Base-by-base conservation (phyloP, 257 asterid species). In the Solanum gracilifrons region DNA sequence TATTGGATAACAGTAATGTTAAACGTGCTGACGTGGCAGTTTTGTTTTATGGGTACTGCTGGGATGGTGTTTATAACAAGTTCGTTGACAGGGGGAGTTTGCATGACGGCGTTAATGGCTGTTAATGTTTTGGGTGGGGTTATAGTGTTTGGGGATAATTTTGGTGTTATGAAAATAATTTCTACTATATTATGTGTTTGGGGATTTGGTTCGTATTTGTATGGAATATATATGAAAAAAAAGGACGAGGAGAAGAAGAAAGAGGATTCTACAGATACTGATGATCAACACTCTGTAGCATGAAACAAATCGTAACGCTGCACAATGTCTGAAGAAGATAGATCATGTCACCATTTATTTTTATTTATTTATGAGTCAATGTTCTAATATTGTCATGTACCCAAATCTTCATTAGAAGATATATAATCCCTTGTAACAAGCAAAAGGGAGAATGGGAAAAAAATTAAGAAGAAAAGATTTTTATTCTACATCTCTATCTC, bases 41-140 rank as follows among this genome's bases (percentile, higher is more conserved):
- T 95, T 4, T 88, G 93, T 83, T 95, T 95, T 89, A 33, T 95
- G 93, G 97, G 98, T 18, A 95, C 96, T 1, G 97, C 98, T 2
- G 98, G 96, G 3, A 91, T 95, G 94, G 94, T 95, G 76, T 95
- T 95, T 85, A 21, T 95, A 88, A 95, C 96, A 66, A 90, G 97
- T 87, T 94, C 97, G 69, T 58, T 95, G 87, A 95, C 94, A 0
- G 92, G 98, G 0, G 96, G 96, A 89, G 89, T 93, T 2, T 95
- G 98, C 93, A 91, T 90, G 96, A 95, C 98, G 85, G 97, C 98
- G 73, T 77, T 95, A 55, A 32, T 92, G 93, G 93, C 90, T 2
- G 77, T 89, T 27, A 95, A 95, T 29, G 95, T 95, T 0, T n/a
- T 90, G 6, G 93, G 91, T 2, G 98, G 98, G 0, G 97, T 93